Conservation (phyloP, 805 yeast genomes). For the Ogataea neopini region DNA sequence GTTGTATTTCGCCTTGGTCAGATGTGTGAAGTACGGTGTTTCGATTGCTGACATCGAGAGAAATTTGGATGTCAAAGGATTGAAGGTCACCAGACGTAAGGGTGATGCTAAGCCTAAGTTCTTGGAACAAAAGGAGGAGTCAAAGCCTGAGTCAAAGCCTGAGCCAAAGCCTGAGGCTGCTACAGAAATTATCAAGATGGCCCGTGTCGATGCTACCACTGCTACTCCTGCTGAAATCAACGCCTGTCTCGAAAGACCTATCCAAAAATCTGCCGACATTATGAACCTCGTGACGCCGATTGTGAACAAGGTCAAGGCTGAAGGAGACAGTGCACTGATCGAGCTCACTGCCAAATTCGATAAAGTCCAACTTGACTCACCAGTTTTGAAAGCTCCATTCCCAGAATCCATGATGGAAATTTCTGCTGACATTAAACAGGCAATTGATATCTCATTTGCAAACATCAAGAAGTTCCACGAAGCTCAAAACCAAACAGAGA, state of each 20-base stretch:
- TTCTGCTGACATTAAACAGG: constrained; percentile 71
- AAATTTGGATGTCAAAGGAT: constrained; percentile 78
- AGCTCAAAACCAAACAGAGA: constrained; percentile 80
- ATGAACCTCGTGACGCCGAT: constrained; percentile 93
- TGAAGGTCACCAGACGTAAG: constrained; percentile 87
- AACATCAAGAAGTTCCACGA: constrained; percentile 91
- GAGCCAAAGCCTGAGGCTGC: constrained; percentile 28
- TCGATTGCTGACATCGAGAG: constrained; percentile 76
- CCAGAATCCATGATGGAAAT: constrained; percentile 72
- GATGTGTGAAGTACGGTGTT: constrained; percentile 71
- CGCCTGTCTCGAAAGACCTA: constrained; percentile 84
- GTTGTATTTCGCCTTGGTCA: constrained; percentile 54
- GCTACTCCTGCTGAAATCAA: constrained; percentile 47
- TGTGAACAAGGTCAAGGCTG: constrained; percentile 67
- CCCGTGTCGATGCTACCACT: constrained; percentile 45
- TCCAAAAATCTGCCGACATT: constrained; percentile 88
- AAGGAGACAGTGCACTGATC: constrained; percentile 86
- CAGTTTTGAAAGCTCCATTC: constrained; percentile 87
- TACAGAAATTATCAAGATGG: constrained; percentile 48
- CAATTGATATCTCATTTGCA: constrained; percentile 85
- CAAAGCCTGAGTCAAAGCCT: constrained; percentile 2
- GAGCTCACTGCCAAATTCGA: constrained; percentile 92
- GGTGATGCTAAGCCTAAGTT: constrained; percentile 95
- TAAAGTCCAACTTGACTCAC: constrained; percentile 68
- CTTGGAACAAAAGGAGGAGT: constrained; percentile 30